A percentile compares a stretch with the other conserved stretches of the same genome.
phyloP scores from a whole-genome alignment of 2,329 filamentous ascomycete species.

The Hypoxylon sp. region DNA sequence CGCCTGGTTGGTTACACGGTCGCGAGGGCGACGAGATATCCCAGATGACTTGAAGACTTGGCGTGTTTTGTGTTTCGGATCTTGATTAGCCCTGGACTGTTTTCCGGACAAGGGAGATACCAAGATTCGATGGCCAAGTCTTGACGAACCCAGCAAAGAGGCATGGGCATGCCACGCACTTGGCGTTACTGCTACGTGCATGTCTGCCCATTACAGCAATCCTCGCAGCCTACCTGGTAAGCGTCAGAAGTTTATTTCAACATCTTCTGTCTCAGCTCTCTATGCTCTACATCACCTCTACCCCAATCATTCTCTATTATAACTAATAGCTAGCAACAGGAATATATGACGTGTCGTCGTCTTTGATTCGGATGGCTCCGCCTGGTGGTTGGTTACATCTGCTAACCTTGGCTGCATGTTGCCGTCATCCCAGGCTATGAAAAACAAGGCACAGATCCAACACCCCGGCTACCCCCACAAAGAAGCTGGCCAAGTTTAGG shows the following conservation, averaged over 20 bases:
- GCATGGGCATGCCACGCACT: too few species aligned
- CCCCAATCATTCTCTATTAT: slow-evolving; percentile 7
- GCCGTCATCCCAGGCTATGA: slow-evolving; percentile 29
- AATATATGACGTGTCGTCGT: slow-evolving; percentile 40
- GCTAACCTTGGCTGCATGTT: slow-evolving; percentile 22
- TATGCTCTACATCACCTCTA: too few species aligned
- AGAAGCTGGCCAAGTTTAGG: slow-evolving; percentile 1
- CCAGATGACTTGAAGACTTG: slow-evolving; percentile 9
- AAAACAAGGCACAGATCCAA: slow-evolving; percentile 32
- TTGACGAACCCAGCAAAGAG: not conserved
- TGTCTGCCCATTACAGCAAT: not conserved
- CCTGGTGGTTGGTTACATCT: slow-evolving; percentile 15
- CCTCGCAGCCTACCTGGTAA: not conserved
- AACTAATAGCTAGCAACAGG: not conserved
- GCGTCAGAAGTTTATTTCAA: slow-evolving; percentile 2
- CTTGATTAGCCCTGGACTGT: not conserved
- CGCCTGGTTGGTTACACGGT: slow-evolving; percentile 1
- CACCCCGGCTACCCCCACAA: slow-evolving; percentile 25
- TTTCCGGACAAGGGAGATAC: slow-evolving; percentile 7
- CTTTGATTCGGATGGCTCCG: slow-evolving; percentile 25
- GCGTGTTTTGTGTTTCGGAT: slow-evolving; percentile 14
- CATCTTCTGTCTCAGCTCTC: too few species aligned
- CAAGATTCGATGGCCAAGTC: slow-evolving; percentile 14
- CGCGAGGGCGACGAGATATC: slow-evolving; percentile 4
- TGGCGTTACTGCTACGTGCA: not conserved